Conservation (phyloP, 2,329 filamentous ascomycete species). For the Pseudogymnoascus sp. region DNA sequence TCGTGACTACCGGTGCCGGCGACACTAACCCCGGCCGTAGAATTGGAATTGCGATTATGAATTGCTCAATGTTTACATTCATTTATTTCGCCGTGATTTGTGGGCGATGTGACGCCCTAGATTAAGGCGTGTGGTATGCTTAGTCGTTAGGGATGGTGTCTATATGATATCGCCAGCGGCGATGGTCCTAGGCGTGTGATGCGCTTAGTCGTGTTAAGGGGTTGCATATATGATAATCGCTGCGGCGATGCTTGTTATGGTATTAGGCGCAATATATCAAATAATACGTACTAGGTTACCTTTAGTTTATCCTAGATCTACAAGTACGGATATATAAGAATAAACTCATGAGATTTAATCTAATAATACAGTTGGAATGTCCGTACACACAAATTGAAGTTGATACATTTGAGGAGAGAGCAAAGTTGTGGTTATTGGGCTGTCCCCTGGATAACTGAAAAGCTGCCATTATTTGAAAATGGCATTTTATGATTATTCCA, state of each 20-base stretch:
- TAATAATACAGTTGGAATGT: neutral
- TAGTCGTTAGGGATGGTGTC: neutral
- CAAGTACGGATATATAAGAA: neutral
- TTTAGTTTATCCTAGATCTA: neutral
- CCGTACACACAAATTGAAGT: neutral
- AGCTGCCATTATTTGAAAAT: neutral
- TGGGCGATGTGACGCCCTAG: conserved; percentile 1
- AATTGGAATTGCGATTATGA: too few species aligned
- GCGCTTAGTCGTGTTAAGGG: conserved; percentile 1
- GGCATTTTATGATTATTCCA: neutral
- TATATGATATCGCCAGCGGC: neutral
- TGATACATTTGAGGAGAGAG: neutral
- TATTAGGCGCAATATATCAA: neutral
- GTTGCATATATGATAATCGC: conserved; percentile 2
- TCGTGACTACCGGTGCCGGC: too few species aligned
- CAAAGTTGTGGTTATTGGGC: neutral
- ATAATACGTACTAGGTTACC: neutral
- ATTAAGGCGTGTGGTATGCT: neutral
- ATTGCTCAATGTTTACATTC: neutral
- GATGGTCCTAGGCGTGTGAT: neutral
- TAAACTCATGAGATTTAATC: neutral
- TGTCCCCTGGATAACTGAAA: neutral
- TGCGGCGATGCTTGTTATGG: neutral
- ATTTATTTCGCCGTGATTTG: neutral
- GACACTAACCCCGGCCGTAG: too few species aligned